Percentiles rank a stretch among this genome's conserved stretches.
Evolutionary conservation across 1,284 basidiomycete genomes (phyloP).

Genomic region (Peniophora sp.): DNA sequence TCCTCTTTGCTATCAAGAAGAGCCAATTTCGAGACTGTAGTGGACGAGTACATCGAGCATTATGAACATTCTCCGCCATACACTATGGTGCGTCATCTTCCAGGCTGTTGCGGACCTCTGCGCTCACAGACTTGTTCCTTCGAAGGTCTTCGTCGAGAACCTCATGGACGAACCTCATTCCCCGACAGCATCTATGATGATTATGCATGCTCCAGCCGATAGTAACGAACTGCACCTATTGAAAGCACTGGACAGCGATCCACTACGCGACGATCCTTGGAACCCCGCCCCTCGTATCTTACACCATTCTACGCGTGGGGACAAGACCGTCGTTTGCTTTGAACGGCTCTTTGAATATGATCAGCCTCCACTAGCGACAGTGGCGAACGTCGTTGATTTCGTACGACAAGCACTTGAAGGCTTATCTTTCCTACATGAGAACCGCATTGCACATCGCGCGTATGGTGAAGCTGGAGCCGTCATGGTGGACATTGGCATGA

Average conservation of each 20-base stretch:
- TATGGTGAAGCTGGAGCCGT: slow-evolving; percentile 26
- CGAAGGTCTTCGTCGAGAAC: slow-evolving; percentile 25
- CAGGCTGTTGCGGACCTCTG: slow-evolving; percentile 6
- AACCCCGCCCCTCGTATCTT: slow-evolving; percentile 40
- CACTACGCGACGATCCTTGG: slow-evolving; percentile 40
- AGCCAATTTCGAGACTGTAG: slow-evolving; percentile 7
- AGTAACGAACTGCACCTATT: slow-evolving; percentile 29
- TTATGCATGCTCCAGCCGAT: slow-evolving; percentile 6
- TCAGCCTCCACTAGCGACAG: slow-evolving; percentile 32
- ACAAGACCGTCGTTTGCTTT: slow-evolving; percentile 31
- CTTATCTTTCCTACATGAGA: slow-evolving; percentile 44
- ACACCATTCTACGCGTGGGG: slow-evolving; percentile 28
- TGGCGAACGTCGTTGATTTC: slow-evolving; percentile 41
- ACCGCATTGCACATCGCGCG: slow-evolving; percentile 27
- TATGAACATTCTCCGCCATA: slow-evolving; percentile 1
- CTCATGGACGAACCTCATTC: background rate
- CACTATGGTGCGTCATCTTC: slow-evolving; percentile 7
- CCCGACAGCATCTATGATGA: slow-evolving; percentile 11
- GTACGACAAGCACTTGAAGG: slow-evolving; percentile 43
- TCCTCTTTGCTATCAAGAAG: background rate
- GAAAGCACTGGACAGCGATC: slow-evolving; percentile 32
- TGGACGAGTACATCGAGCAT: slow-evolving; percentile 10
- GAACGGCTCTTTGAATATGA: slow-evolving; percentile 35
- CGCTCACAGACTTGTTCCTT: slow-evolving; percentile 4
- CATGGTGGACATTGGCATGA: slow-evolving; percentile 37